A percentile compares a stretch with the other conserved stretches of the same genome.
Evolutionary conservation across 2,329 filamentous ascomycete genomes (phyloP).

Genomic region (Didymella arachidicola): DNA sequence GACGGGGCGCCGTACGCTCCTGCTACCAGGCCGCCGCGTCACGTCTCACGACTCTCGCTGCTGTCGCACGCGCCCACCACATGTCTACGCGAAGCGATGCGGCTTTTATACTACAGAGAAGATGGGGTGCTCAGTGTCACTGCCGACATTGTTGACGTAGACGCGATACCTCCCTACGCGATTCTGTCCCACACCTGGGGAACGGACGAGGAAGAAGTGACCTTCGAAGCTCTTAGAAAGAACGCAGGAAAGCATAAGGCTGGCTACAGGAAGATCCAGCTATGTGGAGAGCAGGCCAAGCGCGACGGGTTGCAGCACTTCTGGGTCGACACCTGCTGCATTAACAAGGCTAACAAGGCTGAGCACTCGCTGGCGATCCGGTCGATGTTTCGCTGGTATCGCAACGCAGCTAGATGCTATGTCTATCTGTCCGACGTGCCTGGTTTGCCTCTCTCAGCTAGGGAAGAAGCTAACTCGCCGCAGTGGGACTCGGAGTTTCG

Average conservation of each 20-base stretch:
- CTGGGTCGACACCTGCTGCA: too few species aligned
- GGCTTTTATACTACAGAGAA: constrained; percentile 7
- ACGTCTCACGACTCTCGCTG: background rate
- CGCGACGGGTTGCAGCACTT: background rate
- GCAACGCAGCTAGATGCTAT: constrained; percentile 3
- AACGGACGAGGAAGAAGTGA: constrained; percentile 6
- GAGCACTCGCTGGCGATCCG: constrained; percentile 19
- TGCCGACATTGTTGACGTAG: background rate
- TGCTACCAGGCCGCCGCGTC: background rate
- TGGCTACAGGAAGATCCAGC: background rate
- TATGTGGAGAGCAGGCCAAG: constrained; percentile 5
- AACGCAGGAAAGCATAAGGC: background rate
- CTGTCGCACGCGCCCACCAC: background rate
- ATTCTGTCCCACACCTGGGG: constrained; percentile 21
- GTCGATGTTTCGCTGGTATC: constrained; percentile 26
- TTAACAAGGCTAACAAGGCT: background rate
- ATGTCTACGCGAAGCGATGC: constrained; percentile 9
- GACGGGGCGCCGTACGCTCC: background rate
- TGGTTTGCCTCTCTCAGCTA: constrained; percentile 6
- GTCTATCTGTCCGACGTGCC: constrained; percentile 10
- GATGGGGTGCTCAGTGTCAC: background rate
- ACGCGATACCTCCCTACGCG: constrained; percentile 3
- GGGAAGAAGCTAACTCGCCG: constrained; percentile 2
- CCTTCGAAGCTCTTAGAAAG: constrained; percentile 2
- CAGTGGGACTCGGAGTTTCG: constrained; percentile 14